These are phyloP conservation scores for Obelidium mucronatum DNA, from an alignment of 192 early-diverging fungal species.

Conservation along the genomic window DNA sequence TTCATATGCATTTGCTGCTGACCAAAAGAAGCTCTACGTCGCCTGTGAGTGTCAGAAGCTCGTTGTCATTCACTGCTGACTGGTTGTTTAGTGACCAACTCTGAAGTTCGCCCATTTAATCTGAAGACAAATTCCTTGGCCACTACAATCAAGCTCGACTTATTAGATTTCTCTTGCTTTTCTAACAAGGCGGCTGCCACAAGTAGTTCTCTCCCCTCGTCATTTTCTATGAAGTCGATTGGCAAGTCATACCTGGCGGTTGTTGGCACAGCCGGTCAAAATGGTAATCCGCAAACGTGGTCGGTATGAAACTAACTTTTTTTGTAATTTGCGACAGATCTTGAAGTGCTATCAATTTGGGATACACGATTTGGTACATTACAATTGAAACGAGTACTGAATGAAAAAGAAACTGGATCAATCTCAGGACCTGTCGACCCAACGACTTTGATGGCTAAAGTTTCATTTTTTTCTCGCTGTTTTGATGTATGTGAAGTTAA, in stretches of 20 bases:
- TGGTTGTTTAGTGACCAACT: constrained; percentile 3
- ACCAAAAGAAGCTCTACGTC: constrained; percentile 21
- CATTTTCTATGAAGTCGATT: constrained; percentile 26
- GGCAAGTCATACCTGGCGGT: constrained; percentile 29
- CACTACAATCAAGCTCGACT: neutral
- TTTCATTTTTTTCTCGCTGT: constrained; percentile 6
- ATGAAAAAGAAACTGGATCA: neutral
- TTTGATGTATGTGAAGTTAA: constrained; percentile 9
- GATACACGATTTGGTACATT: constrained; percentile 30
- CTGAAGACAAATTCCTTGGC: neutral
- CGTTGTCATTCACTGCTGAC: neutral
- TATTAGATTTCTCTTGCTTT: neutral
- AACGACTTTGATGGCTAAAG: neutral
- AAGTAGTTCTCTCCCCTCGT: neutral
- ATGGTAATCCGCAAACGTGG: neutral
- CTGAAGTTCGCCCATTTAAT: neutral
- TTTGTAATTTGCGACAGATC: neutral
- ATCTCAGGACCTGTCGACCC: neutral
- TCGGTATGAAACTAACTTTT: constrained; percentile 26
- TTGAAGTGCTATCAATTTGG: constrained; percentile 34
- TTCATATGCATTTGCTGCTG: neutral
- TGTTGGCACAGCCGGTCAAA: too few relatives aligned
- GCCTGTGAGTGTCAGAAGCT: constrained; percentile 11
- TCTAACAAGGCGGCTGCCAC: neutral
- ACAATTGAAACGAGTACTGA: constrained; percentile 18